A percentile compares a stretch with the other conserved stretches of the same genome.
Conservation (phyloP, 768 basidiomycete species). For the button mushroom (Agaricus bisporus) region DNA sequence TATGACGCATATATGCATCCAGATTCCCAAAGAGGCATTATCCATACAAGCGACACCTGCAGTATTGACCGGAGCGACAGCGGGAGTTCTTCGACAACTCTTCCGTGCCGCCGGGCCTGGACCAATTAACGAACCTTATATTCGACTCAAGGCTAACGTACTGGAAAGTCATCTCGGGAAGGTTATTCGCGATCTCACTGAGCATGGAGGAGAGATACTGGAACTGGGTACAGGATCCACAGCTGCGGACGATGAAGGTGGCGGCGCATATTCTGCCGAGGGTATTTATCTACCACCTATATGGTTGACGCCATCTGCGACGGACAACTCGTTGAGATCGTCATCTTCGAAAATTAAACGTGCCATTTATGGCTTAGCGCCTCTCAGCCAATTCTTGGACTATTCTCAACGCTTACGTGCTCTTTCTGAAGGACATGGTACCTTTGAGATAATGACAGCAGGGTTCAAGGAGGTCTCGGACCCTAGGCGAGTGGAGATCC, state of each 20-base stretch:
- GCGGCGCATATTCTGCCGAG: slow-evolving; percentile 47
- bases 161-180: slow-evolving; percentile 65
- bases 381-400: slow-evolving; percentile 77
- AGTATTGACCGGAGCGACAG: slow-evolving; percentile 58
- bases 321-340: neutral
- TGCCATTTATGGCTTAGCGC: slow-evolving; percentile 67
- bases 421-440: slow-evolving; percentile 75
- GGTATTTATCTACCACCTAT: slow-evolving; percentile 72
- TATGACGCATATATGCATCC: slow-evolving; percentile 56
- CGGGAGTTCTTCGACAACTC: slow-evolving; percentile 55
- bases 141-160: slow-evolving; percentile 62
- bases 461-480: slow-evolving; percentile 69
- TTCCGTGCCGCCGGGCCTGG: slow-evolving; percentile 63
- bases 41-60: slow-evolving; percentile 33
- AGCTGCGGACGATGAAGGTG: slow-evolving; percentile 27
- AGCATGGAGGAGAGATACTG: slow-evolving; percentile 72
- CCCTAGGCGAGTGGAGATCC: slow-evolving; percentile 59
- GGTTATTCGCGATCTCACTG: slow-evolving; percentile 79
- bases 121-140: slow-evolving; percentile 73
- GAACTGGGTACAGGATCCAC: slow-evolving; percentile 51
- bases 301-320: slow-evolving; percentile 64
- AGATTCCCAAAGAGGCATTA: slow-evolving; percentile 42
- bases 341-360: slow-evolving; percentile 37
- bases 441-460: slow-evolving; percentile 73
- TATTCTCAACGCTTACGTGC: slow-evolving; percentile 76